These are phyloP conservation scores for Alternaria ventricosa DNA, from an alignment of 2,329 filamentous ascomycete genomes.

Conservation along the genomic window DNA sequence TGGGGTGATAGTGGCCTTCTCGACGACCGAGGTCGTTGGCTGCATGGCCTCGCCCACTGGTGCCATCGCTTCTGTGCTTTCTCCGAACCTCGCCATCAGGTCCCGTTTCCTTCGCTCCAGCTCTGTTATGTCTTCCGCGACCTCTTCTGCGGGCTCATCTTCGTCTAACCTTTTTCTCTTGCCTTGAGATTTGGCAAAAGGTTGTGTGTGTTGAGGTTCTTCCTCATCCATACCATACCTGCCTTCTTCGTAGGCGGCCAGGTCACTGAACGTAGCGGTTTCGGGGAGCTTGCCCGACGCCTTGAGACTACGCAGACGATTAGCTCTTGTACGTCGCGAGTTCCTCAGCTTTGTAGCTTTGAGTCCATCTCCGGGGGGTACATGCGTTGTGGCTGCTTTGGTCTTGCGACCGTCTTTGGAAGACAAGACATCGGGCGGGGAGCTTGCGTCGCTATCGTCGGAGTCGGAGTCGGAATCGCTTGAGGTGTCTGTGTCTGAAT, in stretches of 20 bases:
- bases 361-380: conserved; percentile 59
- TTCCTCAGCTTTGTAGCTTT: conserved; percentile 63
- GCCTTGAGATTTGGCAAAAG: conserved; percentile 17
- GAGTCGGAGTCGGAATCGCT: conserved; percentile 49
- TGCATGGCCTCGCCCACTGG: conserved; percentile 3
- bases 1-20: neutral
- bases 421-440: conserved; percentile 31
- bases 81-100: conserved; percentile 30
- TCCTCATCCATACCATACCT: neutral
- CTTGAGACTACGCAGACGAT: conserved; percentile 61
- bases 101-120: conserved; percentile 30
- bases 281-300: conserved; percentile 58
- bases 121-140: conserved; percentile 18
- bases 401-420: conserved; percentile 22
- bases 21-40: neutral
- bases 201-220: neutral
- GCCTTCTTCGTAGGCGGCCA: conserved; percentile 56
- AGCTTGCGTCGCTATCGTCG: conserved; percentile 47
- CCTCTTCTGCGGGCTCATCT: conserved; percentile 18
- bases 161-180: conserved; percentile 34
- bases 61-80: neutral
- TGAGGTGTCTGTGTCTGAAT: conserved; percentile 17
- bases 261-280: conserved; percentile 59
- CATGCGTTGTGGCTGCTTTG: conserved; percentile 1
- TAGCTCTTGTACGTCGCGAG: conserved; percentile 57